phyloP scores from a whole-genome alignment of 176 grass and related monocot species.

The Cenchrus purpureus region DNA sequence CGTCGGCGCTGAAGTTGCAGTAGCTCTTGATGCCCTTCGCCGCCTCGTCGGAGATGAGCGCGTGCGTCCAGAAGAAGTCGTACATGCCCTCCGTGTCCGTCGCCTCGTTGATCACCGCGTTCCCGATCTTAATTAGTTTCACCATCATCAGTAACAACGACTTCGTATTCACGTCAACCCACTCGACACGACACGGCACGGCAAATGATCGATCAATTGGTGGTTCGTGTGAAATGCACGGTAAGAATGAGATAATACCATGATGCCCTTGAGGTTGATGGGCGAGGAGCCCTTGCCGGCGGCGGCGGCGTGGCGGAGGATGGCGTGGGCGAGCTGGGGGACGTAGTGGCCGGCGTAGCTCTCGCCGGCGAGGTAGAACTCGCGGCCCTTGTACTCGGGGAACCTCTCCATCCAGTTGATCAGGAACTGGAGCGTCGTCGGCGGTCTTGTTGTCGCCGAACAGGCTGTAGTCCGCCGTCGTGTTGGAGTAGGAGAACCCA shows the following conservation, averaged over 20 bases:
- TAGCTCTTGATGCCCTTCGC: constrained; percentile 47
- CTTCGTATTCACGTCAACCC: not conserved
- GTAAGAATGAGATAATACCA: constrained; percentile 37
- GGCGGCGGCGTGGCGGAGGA: constrained; percentile 53
- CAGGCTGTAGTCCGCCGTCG: constrained; percentile 68
- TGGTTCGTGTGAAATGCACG: not conserved
- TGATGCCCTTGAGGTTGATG: constrained; percentile 91
- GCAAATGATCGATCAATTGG: not conserved
- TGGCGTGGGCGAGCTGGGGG: constrained; percentile 73
- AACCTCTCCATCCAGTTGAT: constrained; percentile 76
- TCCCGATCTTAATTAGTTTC: constrained; percentile 60
- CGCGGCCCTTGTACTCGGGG: constrained; percentile 81
- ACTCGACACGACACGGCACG: not conserved
- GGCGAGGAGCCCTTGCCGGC: not conserved
- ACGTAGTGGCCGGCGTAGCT: constrained; percentile 94
- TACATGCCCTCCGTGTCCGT: constrained; percentile 67
- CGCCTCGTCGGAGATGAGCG: constrained; percentile 77
- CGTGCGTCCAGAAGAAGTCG: constrained; percentile 94
- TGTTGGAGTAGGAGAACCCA: constrained; percentile 96
- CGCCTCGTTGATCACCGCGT: constrained; percentile 81
- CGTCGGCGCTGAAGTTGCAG: constrained; percentile 66
- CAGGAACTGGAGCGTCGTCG: constrained; percentile 63
- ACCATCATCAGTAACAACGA: not conserved
- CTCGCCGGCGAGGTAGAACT: constrained; percentile 82
- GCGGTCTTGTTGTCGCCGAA: constrained; percentile 73